phyloP scores from a whole-genome alignment of 805 yeast species.

The Wickerhamiella vanderwaltii region DNA sequence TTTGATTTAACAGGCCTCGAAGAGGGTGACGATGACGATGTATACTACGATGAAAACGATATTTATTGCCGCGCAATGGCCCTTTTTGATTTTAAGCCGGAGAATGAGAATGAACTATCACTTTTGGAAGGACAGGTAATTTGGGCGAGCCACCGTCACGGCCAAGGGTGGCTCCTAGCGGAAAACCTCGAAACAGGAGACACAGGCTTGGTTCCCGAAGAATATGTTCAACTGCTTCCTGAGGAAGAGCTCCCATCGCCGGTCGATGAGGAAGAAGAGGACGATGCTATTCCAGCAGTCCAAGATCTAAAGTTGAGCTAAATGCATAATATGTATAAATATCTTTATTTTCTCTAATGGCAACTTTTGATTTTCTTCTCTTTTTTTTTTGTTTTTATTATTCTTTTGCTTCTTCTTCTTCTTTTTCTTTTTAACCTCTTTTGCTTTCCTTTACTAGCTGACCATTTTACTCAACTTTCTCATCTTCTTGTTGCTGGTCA shows the following conservation, averaged over 20 bases:
- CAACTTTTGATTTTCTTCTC: background rate
- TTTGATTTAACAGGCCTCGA: slow-evolving; percentile 4
- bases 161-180: slow-evolving; percentile 98
- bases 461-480: background rate
- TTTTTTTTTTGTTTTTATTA: no score
- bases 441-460: no score
- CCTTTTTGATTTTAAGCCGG: slow-evolving; percentile 78
- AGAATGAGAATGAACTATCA: slow-evolving; percentile 82
- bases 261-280: slow-evolving; percentile 16
- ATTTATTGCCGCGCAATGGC: slow-evolving; percentile 67
- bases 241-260: slow-evolving; percentile 13
- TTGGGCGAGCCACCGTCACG: slow-evolving; percentile 81
- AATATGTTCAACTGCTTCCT: slow-evolving; percentile 54
- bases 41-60: slow-evolving; percentile 25
- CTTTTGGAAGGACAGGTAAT: slow-evolving; percentile 70
- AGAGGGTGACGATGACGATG: slow-evolving; percentile 17
- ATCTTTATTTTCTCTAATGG: background rate
- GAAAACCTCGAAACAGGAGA: slow-evolving; percentile 59
- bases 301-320: background rate
- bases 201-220: slow-evolving; percentile 92
- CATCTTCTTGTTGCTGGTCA: background rate
- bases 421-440: no score
- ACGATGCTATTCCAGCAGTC: slow-evolving; percentile 11
- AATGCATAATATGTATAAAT: no score
- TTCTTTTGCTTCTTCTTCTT: no score